A percentile compares a stretch with the other conserved stretches of the same genome.
Evolutionary conservation across 352 stramenopile genomes (phyloP).

Genomic region (Phytophthora cryptogea): DNA sequence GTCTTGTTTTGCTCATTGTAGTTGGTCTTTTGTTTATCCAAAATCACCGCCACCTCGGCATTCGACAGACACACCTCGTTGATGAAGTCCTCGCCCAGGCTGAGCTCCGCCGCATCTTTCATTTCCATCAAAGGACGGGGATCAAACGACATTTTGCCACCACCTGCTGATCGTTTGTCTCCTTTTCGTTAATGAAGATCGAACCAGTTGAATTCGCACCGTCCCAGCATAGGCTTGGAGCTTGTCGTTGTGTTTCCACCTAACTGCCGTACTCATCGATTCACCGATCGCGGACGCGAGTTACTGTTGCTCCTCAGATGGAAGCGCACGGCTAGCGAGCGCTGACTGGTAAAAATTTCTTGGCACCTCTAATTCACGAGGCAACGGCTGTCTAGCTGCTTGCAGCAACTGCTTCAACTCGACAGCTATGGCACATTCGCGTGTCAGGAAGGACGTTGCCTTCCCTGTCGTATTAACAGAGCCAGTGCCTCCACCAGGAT

Average conservation of each 20-base stretch:
- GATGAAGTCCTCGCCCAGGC: slow-evolving; percentile 83
- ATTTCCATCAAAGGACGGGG: slow-evolving; percentile 75
- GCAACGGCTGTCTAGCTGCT: slow-evolving; percentile 51
- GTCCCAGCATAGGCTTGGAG: slow-evolving; percentile 12
- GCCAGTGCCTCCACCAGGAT: slow-evolving; percentile 24
- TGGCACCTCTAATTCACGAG: slow-evolving; percentile 48
- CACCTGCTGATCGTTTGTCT: background rate
- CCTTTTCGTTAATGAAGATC: background rate
- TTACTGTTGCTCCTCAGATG: slow-evolving; percentile 1
- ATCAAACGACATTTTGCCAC: slow-evolving; percentile 53
- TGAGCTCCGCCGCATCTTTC: slow-evolving; percentile 83
- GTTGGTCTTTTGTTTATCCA: slow-evolving; percentile 86
- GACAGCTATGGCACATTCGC: slow-evolving; percentile 53
- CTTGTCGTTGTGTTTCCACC: background rate
- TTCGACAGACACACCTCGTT: slow-evolving; percentile 84
- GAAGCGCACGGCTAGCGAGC: slow-evolving; percentile 1
- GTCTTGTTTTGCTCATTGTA: slow-evolving; percentile 87
- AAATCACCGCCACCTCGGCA: slow-evolving; percentile 81
- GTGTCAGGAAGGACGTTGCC: slow-evolving; percentile 61
- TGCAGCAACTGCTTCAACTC: slow-evolving; percentile 55
- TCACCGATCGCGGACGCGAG: too few relatives aligned
- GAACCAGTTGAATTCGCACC: slow-evolving; percentile 13
- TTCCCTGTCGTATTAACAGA: slow-evolving; percentile 35
- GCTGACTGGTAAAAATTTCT: slow-evolving; percentile 37
- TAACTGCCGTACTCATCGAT: background rate